Evolutionary conservation across 2,329 filamentous ascomycete species (phyloP), one percentile per base, ranked within the genome.

Genomic region (Trichophaea hybrida): DNA sequence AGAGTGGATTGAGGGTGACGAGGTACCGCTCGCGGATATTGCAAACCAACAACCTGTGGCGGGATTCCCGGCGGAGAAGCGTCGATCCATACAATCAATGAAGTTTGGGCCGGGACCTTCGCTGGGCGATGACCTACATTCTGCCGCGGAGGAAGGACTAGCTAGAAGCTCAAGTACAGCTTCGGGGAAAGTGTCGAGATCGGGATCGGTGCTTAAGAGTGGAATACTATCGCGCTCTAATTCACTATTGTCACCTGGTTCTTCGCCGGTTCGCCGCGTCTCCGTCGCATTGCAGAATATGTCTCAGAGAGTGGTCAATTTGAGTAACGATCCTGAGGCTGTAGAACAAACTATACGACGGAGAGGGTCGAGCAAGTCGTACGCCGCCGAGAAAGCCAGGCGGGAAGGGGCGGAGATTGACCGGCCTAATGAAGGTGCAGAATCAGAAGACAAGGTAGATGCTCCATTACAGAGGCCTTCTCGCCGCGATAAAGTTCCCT

Each of bases 241-340:
- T 13, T 65, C 63, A 8, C 40, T 59, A 38, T 71, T 72, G 40
- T 69, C 71, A 15, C 69, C 72, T 13, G 73, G 73, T 40, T 52
- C 66, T 32, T 77, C 75, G 43, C 74, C 76, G 24, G 70, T 80
- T 51, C 71, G 73, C 50, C 71, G 77, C 59, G 77, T 61, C 75
- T 79, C 69, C 70, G 78, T 69, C 72, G 76, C 67, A 8, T 63
- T 69, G 32, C 67, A 67, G 64, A 82, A 82, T 66, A 94, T 98
- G 82, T 97, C 94, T 35, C 90, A 96, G 74, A 88, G 93, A 75
- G 90, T 98, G 59, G 93, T 98, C 69, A 97, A 97, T 70, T 80
- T 98, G 68, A 95, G 89, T 73, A 94, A 94, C 70, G 93, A 97
- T 33, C 65, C 67, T 2, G 67, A 67, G 69, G 85, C 84, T 4